Evolutionary conservation across 441 rosid genomes (phyloP), one percentile per base, ranked within the genome.

Genomic region (Dalechampia spathulata): DNA sequence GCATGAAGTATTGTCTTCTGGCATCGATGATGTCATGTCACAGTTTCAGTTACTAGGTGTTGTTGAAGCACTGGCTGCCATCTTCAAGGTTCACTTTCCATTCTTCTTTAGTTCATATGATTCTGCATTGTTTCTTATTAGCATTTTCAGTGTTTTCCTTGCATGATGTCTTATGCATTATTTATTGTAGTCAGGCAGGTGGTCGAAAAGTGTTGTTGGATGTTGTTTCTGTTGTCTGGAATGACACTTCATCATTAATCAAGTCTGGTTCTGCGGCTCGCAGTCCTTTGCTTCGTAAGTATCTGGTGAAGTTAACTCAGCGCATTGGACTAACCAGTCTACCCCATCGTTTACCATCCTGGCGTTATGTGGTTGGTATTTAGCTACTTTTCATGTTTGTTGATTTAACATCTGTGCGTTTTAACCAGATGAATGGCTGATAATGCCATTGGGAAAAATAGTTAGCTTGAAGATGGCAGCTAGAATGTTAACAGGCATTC

Each of bases 251-350:
- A 17, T 46, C 49, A 25, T 69, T 89, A 71, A 70, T 74, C 55
- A 86, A 83, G 67, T 83, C 92, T 38, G 71, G 63, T 60, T 65
- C 75, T 27, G 95, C 90, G 20, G 72, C 82, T 62, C 78, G 59
- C 61, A 89, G 96, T 75, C 77, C 92, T 61, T 68, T 89, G 70
- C 97, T 92, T 64, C 86, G 97, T 56, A 92, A 92, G 77, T 77
- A 78, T 75, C 59, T 85, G 70, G 62, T 92, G 65, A 89, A 92
- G 81, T 72, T 85, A 71, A 83, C 86, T 57, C 97, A 92, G 71
- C 75, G 99, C 64, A 75, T 92, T 57, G 99, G 94, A 63, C 85
- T 86, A 61, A 75, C 76, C 61, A 80, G 85, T 65, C 94, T 92
- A 62, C 97, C 97, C 77, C 87, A 67, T 67, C 94, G 90, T 48